Conservation (phyloP, 2,329 filamentous ascomycete genomes). For the Beauveria varroae region DNA sequence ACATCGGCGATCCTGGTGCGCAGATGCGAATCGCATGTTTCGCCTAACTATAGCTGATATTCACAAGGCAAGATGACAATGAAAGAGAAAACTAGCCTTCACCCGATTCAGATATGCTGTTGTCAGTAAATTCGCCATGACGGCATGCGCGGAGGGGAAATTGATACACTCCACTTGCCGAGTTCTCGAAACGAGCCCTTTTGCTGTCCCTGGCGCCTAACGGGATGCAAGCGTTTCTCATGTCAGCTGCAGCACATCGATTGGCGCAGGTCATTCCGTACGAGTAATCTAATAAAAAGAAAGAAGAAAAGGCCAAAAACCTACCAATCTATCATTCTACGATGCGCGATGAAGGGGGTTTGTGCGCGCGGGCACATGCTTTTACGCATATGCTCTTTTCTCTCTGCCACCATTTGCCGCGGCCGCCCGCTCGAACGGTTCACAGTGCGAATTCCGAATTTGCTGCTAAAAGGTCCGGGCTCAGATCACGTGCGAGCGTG, state of each 20-base stretch:
- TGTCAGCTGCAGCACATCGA: neutral
- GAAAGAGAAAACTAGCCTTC: neutral
- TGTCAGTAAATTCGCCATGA: neutral
- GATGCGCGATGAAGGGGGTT: neutral
- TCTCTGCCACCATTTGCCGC: neutral
- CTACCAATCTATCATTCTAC: too few relatives aligned
- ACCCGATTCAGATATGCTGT: too few relatives aligned
- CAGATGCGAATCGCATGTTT: neutral
- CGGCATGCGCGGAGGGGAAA: neutral
- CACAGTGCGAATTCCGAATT: neutral
- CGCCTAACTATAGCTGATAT: neutral
- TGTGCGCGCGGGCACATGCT: neutral
- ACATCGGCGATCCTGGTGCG: neutral
- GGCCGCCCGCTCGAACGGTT: neutral
- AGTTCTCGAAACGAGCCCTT: slow-evolving; percentile 1
- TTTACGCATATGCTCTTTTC: neutral
- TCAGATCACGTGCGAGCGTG: neutral
- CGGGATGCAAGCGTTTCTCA: neutral
- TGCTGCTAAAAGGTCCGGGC: neutral
- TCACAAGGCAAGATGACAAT: neutral
- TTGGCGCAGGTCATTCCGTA: neutral
- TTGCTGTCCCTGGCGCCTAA: slow-evolving; percentile 1
- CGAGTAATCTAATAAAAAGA: neutral
- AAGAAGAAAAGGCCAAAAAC: neutral
- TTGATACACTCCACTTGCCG: neutral